Percentiles rank a stretch among this genome's conserved stretches.
These are phyloP conservation scores for Voacanga thouarsii DNA, from an alignment of 257 asterid species.

Conservation along the genomic window DNA sequence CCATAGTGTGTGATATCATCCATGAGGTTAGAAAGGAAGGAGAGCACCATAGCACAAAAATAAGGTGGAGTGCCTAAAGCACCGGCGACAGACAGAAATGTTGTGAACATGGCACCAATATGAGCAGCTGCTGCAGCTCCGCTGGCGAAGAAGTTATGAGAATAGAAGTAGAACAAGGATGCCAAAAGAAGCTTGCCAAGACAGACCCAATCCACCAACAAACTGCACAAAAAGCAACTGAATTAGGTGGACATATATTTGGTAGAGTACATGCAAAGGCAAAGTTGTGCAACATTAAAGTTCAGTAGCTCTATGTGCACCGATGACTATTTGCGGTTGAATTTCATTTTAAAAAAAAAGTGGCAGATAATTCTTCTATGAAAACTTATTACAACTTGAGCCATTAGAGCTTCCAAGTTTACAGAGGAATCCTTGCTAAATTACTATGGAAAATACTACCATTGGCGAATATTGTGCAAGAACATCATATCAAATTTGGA, in stretches of 20 bases:
- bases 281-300: neutral
- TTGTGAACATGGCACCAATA: constrained; percentile 97
- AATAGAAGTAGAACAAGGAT: constrained; percentile 89
- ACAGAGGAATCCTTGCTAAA: neutral
- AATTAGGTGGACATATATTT: neutral
- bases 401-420: neutral
- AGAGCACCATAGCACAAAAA: constrained; percentile 71
- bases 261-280: neutral
- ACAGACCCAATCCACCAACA: constrained; percentile 90
- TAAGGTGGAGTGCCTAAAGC: constrained; percentile 92
- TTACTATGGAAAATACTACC: neutral
- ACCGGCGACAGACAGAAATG: constrained; percentile 85
- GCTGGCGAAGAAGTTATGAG: constrained; percentile 96
- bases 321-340: neutral
- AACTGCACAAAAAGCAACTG: constrained; percentile 44
- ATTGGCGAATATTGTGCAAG: neutral
- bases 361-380: neutral
- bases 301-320: neutral
- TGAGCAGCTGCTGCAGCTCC: constrained; percentile 99
- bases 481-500: neutral
- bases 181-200: constrained; percentile 96
- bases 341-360: neutral
- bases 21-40: constrained; percentile 87
- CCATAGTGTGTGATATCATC: constrained; percentile 93
- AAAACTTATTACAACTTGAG: neutral